These are phyloP conservation scores for Trebouxia sp. DNA, from an alignment of 139 green algal species.

Conservation along the genomic window DNA sequence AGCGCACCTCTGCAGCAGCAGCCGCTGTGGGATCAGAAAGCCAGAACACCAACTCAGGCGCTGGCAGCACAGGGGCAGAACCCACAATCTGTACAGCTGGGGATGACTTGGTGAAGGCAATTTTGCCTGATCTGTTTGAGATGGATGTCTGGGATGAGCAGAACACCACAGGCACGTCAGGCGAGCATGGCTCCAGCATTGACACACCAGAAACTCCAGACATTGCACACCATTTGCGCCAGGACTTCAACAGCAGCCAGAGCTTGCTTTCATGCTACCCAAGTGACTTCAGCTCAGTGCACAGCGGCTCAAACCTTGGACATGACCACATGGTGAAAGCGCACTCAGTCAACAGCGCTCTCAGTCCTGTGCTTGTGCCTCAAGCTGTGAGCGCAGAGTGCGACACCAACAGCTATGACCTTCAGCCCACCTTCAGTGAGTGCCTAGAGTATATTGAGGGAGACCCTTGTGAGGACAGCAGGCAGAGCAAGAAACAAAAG, in stretches of 20 bases:
- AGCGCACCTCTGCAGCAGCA: not conserved
- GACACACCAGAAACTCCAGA: slow-evolving; percentile 9
- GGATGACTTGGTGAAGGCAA: slow-evolving; percentile 7
- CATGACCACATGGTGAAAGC: slow-evolving; percentile 5
- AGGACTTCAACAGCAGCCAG: not conserved
- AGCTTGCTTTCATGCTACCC: slow-evolving; percentile 12
- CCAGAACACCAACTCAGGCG: not conserved
- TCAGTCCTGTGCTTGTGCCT: slow-evolving; percentile 1
- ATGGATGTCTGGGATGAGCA: not conserved
- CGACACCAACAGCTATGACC: not conserved
- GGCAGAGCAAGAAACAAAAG: slow-evolving; percentile 26
- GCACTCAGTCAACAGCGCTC: slow-evolving; percentile 3
- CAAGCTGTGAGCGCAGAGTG: not conserved
- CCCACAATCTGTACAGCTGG: slow-evolving; percentile 6
- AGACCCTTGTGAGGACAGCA: not conserved
- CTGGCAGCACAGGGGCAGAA: slow-evolving; percentile 17
- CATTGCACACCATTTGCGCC: not conserved
- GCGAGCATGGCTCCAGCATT: slow-evolving; percentile 12
- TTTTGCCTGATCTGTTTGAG: slow-evolving; percentile 10
- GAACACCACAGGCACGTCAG: not conserved
- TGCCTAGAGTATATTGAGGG: slow-evolving; percentile 19
- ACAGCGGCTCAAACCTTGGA: not conserved
- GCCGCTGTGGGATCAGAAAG: not conserved
- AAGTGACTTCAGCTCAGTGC: not conserved
- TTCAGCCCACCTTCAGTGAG: slow-evolving; percentile 15